These are phyloP conservation scores for Blastosporella zonata DNA, from an alignment of 1,284 basidiomycete genomes.

Conservation along the genomic window DNA sequence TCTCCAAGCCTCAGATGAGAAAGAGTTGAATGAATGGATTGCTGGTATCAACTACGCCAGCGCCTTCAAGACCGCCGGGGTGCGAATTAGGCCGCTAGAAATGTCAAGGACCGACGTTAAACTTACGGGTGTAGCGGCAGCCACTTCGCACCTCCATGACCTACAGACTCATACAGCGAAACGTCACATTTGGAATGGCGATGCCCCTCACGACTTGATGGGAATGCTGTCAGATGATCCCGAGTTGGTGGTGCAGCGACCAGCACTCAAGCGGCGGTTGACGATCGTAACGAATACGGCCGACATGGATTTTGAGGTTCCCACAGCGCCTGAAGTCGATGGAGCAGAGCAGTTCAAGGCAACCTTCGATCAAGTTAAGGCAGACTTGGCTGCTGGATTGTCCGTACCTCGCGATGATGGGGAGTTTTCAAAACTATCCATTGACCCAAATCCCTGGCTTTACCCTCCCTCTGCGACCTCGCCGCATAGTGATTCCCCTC, in stretches of 20 bases:
- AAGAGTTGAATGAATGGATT: conserved; percentile 91
- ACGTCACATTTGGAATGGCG: conserved; percentile 45
- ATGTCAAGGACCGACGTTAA: conserved; percentile 72
- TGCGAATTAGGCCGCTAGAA: conserved; percentile 76
- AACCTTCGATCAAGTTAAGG: conserved; percentile 84
- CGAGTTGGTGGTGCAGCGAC: conserved; percentile 22
- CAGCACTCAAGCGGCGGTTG: conserved; percentile 26
- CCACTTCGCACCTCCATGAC: conserved; percentile 75
- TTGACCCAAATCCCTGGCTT: neutral
- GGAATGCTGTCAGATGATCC: conserved; percentile 36
- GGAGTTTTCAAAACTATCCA: neutral
- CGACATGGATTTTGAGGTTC: conserved; percentile 38
- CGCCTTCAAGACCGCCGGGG: conserved; percentile 84
- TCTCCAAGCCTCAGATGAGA: conserved; percentile 70
- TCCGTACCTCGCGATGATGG: conserved; percentile 27
- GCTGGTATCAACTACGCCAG: conserved; percentile 93
- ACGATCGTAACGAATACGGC: conserved; percentile 29
- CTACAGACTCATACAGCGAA: conserved; percentile 42
- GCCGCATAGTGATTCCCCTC: conserved; percentile 20
- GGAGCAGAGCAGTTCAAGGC: conserved; percentile 68
- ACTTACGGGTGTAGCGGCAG: conserved; percentile 79
- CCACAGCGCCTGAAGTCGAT: conserved; percentile 49
- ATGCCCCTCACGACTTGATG: conserved; percentile 37
- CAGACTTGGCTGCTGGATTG: conserved; percentile 62
- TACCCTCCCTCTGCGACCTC: conserved; percentile 4